Conservation (phyloP, 2,329 filamentous ascomycete species). For the Exserohilum rostratum region DNA sequence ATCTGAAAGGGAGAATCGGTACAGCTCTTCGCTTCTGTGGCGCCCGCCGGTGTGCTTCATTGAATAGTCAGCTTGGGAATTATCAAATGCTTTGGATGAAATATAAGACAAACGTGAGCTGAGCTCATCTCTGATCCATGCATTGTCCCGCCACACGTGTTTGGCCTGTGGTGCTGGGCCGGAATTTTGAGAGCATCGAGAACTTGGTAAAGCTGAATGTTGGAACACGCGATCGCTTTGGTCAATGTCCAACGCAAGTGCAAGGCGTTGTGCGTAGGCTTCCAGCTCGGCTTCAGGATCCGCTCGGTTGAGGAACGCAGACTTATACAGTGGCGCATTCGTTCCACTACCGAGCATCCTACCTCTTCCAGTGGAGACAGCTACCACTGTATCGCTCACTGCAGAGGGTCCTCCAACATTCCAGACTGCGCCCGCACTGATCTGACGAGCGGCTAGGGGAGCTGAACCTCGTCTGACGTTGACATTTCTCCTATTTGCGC, state of each 20-base stretch:
- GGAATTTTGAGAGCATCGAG: constrained; percentile 7
- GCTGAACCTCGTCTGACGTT: constrained; percentile 32
- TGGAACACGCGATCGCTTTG: constrained; percentile 68
- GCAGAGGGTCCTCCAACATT: constrained; percentile 73
- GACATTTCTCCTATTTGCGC: constrained; percentile 22
- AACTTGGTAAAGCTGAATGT: constrained; percentile 22
- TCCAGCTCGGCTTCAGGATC: constrained; percentile 66
- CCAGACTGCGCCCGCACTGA: constrained; percentile 76
- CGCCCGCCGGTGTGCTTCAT: constrained; percentile 35
- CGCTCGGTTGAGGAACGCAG: constrained; percentile 59
- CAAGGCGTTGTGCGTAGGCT: constrained; percentile 75
- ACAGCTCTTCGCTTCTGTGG: constrained; percentile 52
- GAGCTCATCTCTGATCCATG: constrained; percentile 48
- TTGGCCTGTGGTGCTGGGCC: constrained; percentile 11
- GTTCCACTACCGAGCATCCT: constrained; percentile 71
- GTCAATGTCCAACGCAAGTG: constrained; percentile 81
- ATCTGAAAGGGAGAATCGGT: constrained; percentile 79
- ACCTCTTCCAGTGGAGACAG: constrained; percentile 67
- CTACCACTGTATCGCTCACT: constrained; percentile 56
- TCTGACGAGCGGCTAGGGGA: constrained; percentile 47
- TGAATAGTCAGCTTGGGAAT: constrained; percentile 12
- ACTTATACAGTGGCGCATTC: constrained; percentile 69
- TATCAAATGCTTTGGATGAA: neutral
- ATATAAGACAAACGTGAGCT: constrained; percentile 39
- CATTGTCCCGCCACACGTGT: constrained; percentile 50